A percentile compares a stretch with the other conserved stretches of the same genome.
Evolutionary conservation across 2,329 filamentous ascomycete genomes (phyloP).

Genomic region (Curvularia verruculosa): DNA sequence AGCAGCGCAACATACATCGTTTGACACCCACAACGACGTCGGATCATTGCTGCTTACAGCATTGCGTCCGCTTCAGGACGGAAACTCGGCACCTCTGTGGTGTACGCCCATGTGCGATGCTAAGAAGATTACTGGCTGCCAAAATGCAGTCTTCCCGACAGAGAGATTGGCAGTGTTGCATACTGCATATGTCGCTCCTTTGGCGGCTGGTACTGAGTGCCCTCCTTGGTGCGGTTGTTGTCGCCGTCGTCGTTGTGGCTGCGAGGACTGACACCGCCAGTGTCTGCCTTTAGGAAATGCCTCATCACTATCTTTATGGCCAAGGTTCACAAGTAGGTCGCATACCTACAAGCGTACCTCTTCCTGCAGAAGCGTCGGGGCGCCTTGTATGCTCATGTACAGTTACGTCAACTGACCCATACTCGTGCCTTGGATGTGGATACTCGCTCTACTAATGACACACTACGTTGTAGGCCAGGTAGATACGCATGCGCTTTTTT

Average conservation of each 20-base stretch:
- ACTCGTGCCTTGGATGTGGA: slow-evolving; percentile 28
- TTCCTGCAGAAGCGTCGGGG: slow-evolving; percentile 4
- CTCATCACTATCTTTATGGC: background rate
- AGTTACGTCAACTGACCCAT: slow-evolving; percentile 38
- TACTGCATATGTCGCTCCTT: slow-evolving; percentile 2
- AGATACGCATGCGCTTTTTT: slow-evolving; percentile 21
- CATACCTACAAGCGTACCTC: slow-evolving; percentile 3
- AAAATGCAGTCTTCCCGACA: background rate
- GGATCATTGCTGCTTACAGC: slow-evolving; percentile 12
- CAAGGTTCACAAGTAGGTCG: slow-evolving; percentile 1
- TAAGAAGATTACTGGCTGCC: slow-evolving; percentile 5
- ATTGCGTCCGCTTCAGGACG: slow-evolving; percentile 5
- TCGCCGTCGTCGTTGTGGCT: background rate
- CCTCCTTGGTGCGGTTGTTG: background rate
- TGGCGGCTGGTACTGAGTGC: background rate
- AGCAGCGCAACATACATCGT: background rate
- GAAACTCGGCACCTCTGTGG: slow-evolving; percentile 9
- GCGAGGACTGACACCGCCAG: background rate
- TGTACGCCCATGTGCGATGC: background rate
- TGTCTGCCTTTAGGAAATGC: background rate
- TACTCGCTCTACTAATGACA: slow-evolving; percentile 26
- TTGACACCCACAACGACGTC: slow-evolving; percentile 4
- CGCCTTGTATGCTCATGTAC: slow-evolving; percentile 24
- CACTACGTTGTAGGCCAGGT: slow-evolving; percentile 24
- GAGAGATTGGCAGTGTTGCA: slow-evolving; percentile 1